These are phyloP conservation scores for Citrus trifoliata DNA, from an alignment of 345 rosid species.

Conservation along the genomic window DNA sequence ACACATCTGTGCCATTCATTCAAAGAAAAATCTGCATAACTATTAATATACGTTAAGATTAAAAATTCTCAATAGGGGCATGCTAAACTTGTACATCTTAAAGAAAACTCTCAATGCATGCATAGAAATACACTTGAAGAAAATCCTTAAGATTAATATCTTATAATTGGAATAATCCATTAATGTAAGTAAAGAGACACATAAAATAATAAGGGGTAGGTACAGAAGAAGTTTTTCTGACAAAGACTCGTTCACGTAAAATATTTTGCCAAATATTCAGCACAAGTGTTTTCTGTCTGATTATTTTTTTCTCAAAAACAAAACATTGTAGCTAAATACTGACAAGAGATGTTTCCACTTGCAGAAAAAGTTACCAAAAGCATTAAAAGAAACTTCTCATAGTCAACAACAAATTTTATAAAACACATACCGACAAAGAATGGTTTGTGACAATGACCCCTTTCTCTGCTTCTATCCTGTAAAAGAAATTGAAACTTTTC, in stretches of 20 bases:
- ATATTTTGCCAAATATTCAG: not conserved
- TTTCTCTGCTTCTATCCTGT: slow-evolving; percentile 94
- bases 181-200: not conserved
- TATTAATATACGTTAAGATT: not conserved
- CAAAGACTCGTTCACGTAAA: not conserved
- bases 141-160: not conserved
- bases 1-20: not conserved
- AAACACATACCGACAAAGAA: slow-evolving; percentile 66
- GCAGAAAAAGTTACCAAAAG: not conserved
- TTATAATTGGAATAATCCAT: not conserved
- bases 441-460: slow-evolving; percentile 86
- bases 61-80: not conserved
- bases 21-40: not conserved
- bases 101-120: not conserved
- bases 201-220: not conserved
- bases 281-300: not conserved
- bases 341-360: not conserved
- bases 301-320: not conserved
- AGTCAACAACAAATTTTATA: not conserved
- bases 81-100: not conserved
- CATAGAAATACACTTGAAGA: not conserved
- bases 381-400: not conserved
- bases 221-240: not conserved
- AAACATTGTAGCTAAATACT: not conserved
- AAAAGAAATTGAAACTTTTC: slow-evolving; percentile 14